Conservation (phyloP, 2,329 filamentous ascomycete species). For the Huntiella moniliformis region DNA sequence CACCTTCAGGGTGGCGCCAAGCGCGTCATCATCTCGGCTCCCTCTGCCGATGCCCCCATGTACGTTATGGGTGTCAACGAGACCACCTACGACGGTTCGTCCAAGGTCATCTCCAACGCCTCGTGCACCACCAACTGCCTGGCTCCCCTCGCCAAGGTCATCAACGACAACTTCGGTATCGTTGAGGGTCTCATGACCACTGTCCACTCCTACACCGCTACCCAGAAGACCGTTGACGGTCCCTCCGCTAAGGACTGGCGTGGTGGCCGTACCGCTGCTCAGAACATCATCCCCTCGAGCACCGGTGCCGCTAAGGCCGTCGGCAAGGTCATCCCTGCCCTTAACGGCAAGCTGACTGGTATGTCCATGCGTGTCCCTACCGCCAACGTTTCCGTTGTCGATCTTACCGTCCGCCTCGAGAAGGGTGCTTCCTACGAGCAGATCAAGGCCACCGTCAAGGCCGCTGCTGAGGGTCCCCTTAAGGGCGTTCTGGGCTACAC, state of each 20-base stretch:
- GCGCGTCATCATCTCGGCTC: slow-evolving; percentile 90
- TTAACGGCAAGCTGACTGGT: slow-evolving; percentile 99
- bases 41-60: slow-evolving; percentile 93
- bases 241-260: slow-evolving; percentile 98
- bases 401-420: slow-evolving; percentile 85
- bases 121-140: slow-evolving; percentile 99
- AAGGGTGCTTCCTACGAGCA: slow-evolving; percentile 75
- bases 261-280: slow-evolving; percentile 93
- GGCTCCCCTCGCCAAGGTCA: slow-evolving; percentile 96
- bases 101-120: slow-evolving; percentile 94
- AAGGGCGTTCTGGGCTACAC: slow-evolving; percentile 91
- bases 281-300: slow-evolving; percentile 99
- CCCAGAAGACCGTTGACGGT: slow-evolving; percentile 98
- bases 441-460: slow-evolving; percentile 87
- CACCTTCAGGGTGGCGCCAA: slow-evolving; percentile 95
- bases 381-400: slow-evolving; percentile 96
- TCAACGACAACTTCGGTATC: slow-evolving; percentile 96
- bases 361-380: slow-evolving; percentile 99
- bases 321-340: slow-evolving; percentile 94
- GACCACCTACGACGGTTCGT: slow-evolving; percentile 74
- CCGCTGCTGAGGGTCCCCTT: slow-evolving; percentile 61
- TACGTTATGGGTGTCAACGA: slow-evolving; percentile 99
- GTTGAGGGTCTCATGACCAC: slow-evolving; percentile 99
- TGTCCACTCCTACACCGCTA: slow-evolving; percentile 98
- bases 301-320: slow-evolving; percentile 99